Base-by-base conservation (phyloP, 2,329 filamentous ascomycete species). In the Hyphodiscus sp. region DNA sequence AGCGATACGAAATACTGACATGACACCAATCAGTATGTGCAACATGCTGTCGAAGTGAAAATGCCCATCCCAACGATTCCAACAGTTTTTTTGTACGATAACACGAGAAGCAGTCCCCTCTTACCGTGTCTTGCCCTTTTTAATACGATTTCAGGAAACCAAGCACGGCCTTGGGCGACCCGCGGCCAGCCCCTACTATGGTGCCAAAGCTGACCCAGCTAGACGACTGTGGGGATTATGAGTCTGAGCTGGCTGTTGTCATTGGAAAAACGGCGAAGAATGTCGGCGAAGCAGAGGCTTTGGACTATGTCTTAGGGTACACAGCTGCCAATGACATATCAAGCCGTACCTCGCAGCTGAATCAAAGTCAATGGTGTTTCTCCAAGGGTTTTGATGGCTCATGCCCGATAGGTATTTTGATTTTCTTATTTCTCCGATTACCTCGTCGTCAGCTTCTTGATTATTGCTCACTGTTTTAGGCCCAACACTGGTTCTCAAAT, bases 241-340 rank as follows among this genome's bases (percentile, higher is more conserved):
- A 80, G 61, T 72, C 76, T 9, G 74, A 80, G 62, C 68, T 80
- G 57, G 71, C 72, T 16, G 70, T 79, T 56, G 69, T 80, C 7
- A 74, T 80, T 16, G 73, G 73, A 11, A 69, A 70, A 29, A 70
- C 73, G 33, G 72, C 71, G 41, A 77, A 76, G 61, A 72, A 79
- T 51, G 74, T 77, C 11, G 61, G 70, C 7, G 74, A 75, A 42
- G 67, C 69, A 0, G 70, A 77, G 20, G 77, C 76, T 15, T 59
- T 75, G 19, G 69, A 74, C 47, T 77, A 79, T 55, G 70, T 82
- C 1, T 72, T 81, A 2, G 79, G 79, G 20, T 82, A 81, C 59
- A 81, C 77, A 0, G 74, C 74, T 23, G 75, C 75, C 30, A 83
- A 83, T 63, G 79, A 82, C 63, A 72, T 82, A 0, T 77, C 75